Evolutionary conservation across 331 rosid species (phyloP).

Genomic region (Saraca asoca): DNA sequence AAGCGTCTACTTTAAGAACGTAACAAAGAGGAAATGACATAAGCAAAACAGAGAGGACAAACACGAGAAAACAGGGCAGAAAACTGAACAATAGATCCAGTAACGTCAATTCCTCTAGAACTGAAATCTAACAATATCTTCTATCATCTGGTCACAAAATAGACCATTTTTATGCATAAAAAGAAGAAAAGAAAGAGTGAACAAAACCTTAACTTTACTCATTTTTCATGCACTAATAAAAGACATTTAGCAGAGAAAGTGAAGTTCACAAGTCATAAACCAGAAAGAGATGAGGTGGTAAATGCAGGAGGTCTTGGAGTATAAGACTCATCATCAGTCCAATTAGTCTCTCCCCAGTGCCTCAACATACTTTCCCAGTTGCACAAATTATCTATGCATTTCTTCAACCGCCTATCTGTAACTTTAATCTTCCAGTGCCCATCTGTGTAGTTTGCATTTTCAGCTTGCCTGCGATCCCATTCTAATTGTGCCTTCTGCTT

Average conservation of each 20-base stretch:
- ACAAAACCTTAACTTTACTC: not conserved
- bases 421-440: conserved; percentile 80
- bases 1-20: too few species aligned
- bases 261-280: conserved; percentile 30
- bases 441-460: conserved; percentile 67
- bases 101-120: not conserved
- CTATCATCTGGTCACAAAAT: not conserved
- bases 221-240: conserved; percentile 19
- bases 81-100: not conserved
- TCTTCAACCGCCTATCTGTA: conserved; percentile 60
- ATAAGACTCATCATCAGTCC: conserved; percentile 68
- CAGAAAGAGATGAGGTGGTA: conserved; percentile 38
- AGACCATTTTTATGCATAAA: not conserved
- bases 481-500: conserved; percentile 86
- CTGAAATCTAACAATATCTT: not conserved
- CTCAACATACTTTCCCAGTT: conserved; percentile 77
- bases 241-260: not conserved
- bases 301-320: conserved; percentile 59
- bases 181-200: not conserved
- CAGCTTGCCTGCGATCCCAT: conserved; percentile 81
- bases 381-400: conserved; percentile 69
- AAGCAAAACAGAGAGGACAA: too few species aligned
- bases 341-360: conserved; percentile 99
- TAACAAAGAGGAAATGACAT: too few species aligned
- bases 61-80: too few species aligned